phyloP scores from a whole-genome alignment of 2,329 filamentous ascomycete genomes.

The Coniella vitis region DNA sequence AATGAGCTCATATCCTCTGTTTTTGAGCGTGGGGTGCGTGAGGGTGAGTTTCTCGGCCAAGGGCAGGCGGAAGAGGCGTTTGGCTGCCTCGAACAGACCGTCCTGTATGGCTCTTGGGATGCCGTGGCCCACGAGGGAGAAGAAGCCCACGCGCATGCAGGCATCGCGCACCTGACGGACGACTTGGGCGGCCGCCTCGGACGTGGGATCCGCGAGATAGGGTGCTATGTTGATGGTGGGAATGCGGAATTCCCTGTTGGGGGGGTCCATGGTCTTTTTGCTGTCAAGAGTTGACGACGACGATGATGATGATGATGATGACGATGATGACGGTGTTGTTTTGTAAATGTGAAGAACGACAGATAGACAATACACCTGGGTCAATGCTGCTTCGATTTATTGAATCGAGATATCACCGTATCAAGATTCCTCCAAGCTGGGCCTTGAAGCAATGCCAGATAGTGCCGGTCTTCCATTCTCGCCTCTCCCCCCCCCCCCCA shows the following conservation, averaged over 20 bases:
- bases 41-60: constrained; percentile 34
- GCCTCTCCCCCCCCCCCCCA: too few species aligned
- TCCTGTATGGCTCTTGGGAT: constrained; percentile 20
- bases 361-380: too few species aligned
- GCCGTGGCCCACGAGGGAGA: constrained; percentile 24
- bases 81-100: constrained; percentile 22
- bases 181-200: constrained; percentile 21
- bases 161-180: constrained; percentile 26
- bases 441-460: too few species aligned
- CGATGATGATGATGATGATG: too few species aligned
- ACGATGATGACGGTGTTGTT: too few species aligned
- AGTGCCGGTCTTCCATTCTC: too few species aligned
- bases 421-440: too few species aligned
- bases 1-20: constrained; percentile 44
- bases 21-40: constrained; percentile 21
- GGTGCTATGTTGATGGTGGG: constrained; percentile 28
- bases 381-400: too few species aligned
- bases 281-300: too few species aligned
- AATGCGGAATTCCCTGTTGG: constrained; percentile 16
- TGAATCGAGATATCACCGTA: too few species aligned
- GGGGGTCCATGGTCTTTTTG: too few species aligned
- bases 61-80: constrained; percentile 42
- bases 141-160: constrained; percentile 26
- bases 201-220: constrained; percentile 25
- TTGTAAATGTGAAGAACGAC: too few species aligned